phyloP scores from a whole-genome alignment of 2,329 filamentous ascomycete genomes.

The Aureobasidium musti region DNA sequence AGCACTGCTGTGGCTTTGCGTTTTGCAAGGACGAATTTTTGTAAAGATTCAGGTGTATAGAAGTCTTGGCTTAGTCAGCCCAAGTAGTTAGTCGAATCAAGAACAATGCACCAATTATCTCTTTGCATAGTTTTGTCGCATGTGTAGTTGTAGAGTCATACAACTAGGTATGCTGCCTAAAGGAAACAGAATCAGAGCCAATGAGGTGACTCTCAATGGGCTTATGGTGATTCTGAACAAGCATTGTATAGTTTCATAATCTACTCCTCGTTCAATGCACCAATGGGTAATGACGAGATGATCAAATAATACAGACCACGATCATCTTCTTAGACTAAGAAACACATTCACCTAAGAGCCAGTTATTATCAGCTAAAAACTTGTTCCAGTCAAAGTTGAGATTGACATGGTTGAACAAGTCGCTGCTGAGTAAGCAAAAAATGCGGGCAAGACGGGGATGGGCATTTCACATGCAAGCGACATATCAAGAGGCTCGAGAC shows the following conservation, averaged over 20 bases:
- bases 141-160: neutral
- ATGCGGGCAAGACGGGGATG: constrained; percentile 17
- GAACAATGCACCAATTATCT: neutral
- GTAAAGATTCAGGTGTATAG: constrained; percentile 19
- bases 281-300: neutral
- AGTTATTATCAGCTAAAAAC: too few relatives aligned
- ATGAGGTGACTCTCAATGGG: too few relatives aligned
- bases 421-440: constrained; percentile 23
- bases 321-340: too few relatives aligned
- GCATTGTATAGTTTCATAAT: neutral
- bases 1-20: neutral
- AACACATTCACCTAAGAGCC: too few relatives aligned
- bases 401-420: neutral
- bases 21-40: constrained; percentile 7
- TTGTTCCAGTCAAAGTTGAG: neutral
- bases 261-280: neutral
- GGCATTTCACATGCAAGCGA: constrained; percentile 22
- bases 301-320: neutral
- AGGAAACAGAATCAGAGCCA: too few relatives aligned
- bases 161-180: too few relatives aligned
- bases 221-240: neutral
- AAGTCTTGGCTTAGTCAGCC: constrained; percentile 27
- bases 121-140: neutral
- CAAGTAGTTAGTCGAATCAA: neutral
- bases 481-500: neutral